Evolutionary conservation across 2,329 filamentous ascomycete genomes (phyloP), one percentile per base, ranked within the genome.

Genomic region (Talaromyces islandicus): DNA sequence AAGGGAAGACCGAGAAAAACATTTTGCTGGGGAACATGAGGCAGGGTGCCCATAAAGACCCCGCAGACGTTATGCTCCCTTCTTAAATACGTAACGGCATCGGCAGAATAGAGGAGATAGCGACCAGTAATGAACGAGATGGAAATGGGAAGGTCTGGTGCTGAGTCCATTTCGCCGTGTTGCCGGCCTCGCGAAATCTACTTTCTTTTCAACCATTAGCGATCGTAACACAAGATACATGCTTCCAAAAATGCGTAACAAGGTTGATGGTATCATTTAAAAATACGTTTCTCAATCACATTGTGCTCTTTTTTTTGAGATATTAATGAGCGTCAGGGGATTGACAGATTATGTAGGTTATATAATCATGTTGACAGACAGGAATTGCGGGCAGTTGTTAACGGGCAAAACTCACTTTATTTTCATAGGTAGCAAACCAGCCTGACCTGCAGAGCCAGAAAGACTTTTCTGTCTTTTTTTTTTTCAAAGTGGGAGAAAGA

Each of bases 11-110:
- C 91, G 61, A 93, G 84, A 72, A 97, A 97, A 60, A 96, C 84
- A 77, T 96, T 97, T 76, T 99, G 94, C 67, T 95, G 93, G 6
- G 92, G 92, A 60, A 91, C 88, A 75, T 97, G 92, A 1, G 94
- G 93, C 30, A 96, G 86, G 7, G 90, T 92, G 60, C 94, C 94
- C 62, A 90, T 87, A 59, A 96, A 82, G 32, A 94, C 88, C 64
- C 92, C 92, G 70, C 89, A 92, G 68, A 96, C 91, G 72, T 91
- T 87, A 78, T 96, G 85, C 68, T 86, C 81, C 63, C 90, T 86
- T 65, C 94, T 89, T 64, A 96, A 81, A 72, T 88, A 84, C 68
- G 89, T 87, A 62, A 92, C 88, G 64, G 87, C 86, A 70, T 92
- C 85, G 68, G 91, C 85, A 72, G 96, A 91, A 80, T 97, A 97